Evolutionary conservation across 2,329 filamentous ascomycete genomes (phyloP), one percentile per base, ranked within the genome.

Genomic region (Tolypocladium endophyticum): DNA sequence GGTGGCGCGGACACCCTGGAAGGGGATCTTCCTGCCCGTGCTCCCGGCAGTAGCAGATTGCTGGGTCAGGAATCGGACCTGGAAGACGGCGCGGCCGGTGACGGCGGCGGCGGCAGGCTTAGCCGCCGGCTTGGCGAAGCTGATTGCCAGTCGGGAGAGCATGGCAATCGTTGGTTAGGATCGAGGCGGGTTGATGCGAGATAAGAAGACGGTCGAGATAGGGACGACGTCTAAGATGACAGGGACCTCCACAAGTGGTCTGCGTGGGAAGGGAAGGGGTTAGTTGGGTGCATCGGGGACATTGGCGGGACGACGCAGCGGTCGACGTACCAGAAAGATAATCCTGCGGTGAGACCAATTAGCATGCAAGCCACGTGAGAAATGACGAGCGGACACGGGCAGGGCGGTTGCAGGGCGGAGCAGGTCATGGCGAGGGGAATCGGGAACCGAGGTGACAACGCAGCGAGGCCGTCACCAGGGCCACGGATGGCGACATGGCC

Each of bases 321-420:
- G 16, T 18, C 57, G 33, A 76, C 82, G 71, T 76, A 88, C 86
- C 86, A 85, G 86, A 89, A 77, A 89, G 83, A 82, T 89, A 89
- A 82, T 89, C 86, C 86, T 88, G 69, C 60, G 66, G 64, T 63
- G 62, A 65, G 66, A 62, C 45, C 64, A 60, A 73, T 83, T 77
- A 83, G 80, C 69, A 71, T 69, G 61, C 39, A 45, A 57, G 61
- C 61, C 63, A 65, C 67, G 65, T 65, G 59, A 59, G 28, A 62
- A 59, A 38, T 25, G 55, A 63, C 41, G 61, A 58, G 47, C 11
- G 41, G 45, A 45, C 33, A 59, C 25, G 30, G 53, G 54, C 38
- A 59, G 35, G 30, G 50, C 28, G 50, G 30, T n/a, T 35, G 38
- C 36, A 53, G 28, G 28, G 54, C 25, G 28, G 38, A 38, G 36